Base-by-base conservation (phyloP, 2,329 filamentous ascomycete genomes). In the Fusarium pseudoanthophilum region DNA sequence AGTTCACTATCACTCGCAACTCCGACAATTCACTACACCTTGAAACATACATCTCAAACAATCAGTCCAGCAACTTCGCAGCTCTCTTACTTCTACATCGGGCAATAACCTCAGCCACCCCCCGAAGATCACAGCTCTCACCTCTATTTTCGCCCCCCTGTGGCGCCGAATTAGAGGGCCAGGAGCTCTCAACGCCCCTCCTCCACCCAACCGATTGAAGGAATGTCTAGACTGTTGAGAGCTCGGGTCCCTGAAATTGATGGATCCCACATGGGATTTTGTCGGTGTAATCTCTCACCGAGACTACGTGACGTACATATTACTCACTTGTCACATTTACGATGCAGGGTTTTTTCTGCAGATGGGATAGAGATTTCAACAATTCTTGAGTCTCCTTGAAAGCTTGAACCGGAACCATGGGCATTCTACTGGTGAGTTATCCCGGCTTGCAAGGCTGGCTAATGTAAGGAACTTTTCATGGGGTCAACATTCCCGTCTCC, bases 161-260 rank as follows among this genome's bases (percentile, higher is more conserved):
- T 68, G 69, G 68, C 69, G 68, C 53, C 69, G 60, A 73, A 67
- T 73, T 52, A 60, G 46, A 59, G 28, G 30, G 15, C 39, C 55
- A n/a, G 65, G 53, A 61, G 49, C 64, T 56, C 69, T 71, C 70
- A 69, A 73, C 70, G 34, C 61, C 45, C 66, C 71, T 71, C 62
- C 66, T 67, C 62, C 71, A 60, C 71, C 55, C 71, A 73, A 73
- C 60, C 62, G 60, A 49, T 53, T 67, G 49, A 71, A 56, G 59
- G 61, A 62, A 37, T 73, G 71, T 73, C 73, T 67, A 64, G 71
- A 71, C 60, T 73, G 71, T 73, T 73, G 71, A 73, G 71, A 73
- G 71, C 67, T 67, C 56, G 36, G 24, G 56, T 61, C 64, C 68
- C 67, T 71, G 62, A 56, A 56, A 56, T 49, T 24, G 52, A 60